These are phyloP conservation scores for Excoecaria cochinchinensis DNA, from an alignment of 345 rosid species.

Conservation along the genomic window DNA sequence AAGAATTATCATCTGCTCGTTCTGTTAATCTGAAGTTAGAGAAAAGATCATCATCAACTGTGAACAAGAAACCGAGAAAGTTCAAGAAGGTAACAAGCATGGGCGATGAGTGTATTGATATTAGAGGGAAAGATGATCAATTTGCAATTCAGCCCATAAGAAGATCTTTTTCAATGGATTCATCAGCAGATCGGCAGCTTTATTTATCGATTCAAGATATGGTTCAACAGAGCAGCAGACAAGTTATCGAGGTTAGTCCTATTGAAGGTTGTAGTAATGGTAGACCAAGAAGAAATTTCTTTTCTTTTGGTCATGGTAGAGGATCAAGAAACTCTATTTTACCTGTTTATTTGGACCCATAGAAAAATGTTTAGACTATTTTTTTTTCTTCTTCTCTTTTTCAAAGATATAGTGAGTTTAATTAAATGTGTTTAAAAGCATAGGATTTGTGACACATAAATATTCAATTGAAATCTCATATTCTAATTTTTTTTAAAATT, in stretches of 20 bases:
- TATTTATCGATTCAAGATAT: slow-evolving; percentile 58
- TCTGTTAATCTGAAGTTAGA: slow-evolving; percentile 44
- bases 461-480: slow-evolving; percentile 23
- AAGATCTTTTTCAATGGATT: slow-evolving; percentile 91
- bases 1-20: slow-evolving; percentile 19
- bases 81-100: slow-evolving; percentile 56
- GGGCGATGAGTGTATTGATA: slow-evolving; percentile 87
- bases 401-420: slow-evolving; percentile 27
- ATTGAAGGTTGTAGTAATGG: slow-evolving; percentile 40
- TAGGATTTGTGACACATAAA: slow-evolving; percentile 28
- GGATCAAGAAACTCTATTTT: slow-evolving; percentile 62
- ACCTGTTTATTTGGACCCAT: slow-evolving; percentile 64
- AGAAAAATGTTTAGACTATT: not conserved
- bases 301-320: slow-evolving; percentile 67
- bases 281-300: slow-evolving; percentile 62
- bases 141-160: slow-evolving; percentile 69
- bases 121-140: slow-evolving; percentile 52
- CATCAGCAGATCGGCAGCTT: slow-evolving; percentile 60
- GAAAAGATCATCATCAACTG: slow-evolving; percentile 21
- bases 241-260: slow-evolving; percentile 38
- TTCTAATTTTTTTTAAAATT: slow-evolving; percentile 12
- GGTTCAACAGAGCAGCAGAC: slow-evolving; percentile 42
- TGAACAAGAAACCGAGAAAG: slow-evolving; percentile 41
- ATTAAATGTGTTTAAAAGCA: slow-evolving; percentile 22
- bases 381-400: slow-evolving; percentile 6